These are phyloP conservation scores for Adansonia gregorii DNA, from an alignment of 441 rosid species.

Conservation along the genomic window DNA sequence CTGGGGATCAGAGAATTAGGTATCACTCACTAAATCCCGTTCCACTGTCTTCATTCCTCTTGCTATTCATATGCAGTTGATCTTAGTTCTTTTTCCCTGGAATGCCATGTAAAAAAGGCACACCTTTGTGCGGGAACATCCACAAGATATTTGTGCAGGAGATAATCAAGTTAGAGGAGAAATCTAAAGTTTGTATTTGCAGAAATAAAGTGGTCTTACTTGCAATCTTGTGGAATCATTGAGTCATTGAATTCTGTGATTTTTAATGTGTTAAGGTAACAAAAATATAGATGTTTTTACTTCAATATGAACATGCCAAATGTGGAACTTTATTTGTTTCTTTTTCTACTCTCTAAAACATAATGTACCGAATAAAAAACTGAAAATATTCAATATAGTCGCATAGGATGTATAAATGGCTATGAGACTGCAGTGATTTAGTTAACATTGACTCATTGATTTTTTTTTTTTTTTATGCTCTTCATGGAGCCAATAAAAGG, in stretches of 20 bases:
- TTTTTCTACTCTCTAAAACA: not conserved
- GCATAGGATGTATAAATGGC: constrained; percentile 11
- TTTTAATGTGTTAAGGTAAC: constrained; percentile 7
- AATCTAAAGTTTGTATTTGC: constrained; percentile 15
- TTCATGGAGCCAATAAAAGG: constrained; percentile 21
- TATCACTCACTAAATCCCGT: constrained; percentile 36
- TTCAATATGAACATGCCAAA: constrained; percentile 10
- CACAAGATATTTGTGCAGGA: constrained; percentile 4
- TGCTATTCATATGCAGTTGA: constrained; percentile 4
- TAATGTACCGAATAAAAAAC: constrained; percentile 12
- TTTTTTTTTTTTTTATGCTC: not conserved
- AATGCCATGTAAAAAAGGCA: constrained; percentile 6
- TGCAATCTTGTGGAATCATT: not conserved
- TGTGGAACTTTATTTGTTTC: not conserved
- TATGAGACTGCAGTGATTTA: not conserved
- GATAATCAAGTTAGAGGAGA: constrained; percentile 13
- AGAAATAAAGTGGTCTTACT: not conserved
- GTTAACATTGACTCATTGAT: constrained; percentile 13
- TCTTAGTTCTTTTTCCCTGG: constrained; percentile 13
- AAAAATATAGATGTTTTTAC: constrained; percentile 11
- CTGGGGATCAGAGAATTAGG: constrained; percentile 97
- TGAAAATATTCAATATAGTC: not conserved
- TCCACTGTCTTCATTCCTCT: not conserved
- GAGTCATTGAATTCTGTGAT: constrained; percentile 12
- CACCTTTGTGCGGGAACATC: constrained; percentile 8